phyloP scores from a whole-genome alignment of 176 grass and related monocot species.

The Aegilops umbellulata region DNA sequence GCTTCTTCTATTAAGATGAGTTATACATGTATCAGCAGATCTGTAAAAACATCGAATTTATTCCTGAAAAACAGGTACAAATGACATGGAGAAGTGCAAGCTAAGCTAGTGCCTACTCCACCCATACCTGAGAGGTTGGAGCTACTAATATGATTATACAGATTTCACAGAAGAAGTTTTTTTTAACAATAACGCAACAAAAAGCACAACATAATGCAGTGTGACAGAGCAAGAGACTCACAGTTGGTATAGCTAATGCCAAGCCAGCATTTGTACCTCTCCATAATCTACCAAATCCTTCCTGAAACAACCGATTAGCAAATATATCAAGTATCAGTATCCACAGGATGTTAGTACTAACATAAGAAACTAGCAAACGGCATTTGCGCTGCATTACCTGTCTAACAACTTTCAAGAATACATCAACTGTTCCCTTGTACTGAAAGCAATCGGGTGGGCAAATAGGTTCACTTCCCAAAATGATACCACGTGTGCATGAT shows the following conservation, averaged over 20 bases:
- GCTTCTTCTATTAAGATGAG: background rate
- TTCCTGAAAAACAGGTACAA: background rate
- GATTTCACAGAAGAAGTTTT: background rate
- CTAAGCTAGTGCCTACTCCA: background rate
- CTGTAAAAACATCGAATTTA: background rate
- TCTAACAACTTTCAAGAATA: slow-evolving; percentile 92
- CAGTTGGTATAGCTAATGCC: slow-evolving; percentile 90
- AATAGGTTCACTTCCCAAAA: slow-evolving; percentile 73
- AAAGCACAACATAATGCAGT: background rate
- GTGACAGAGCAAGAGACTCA: slow-evolving; percentile 33
- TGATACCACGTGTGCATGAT: slow-evolving; percentile 62
- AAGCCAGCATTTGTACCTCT: slow-evolving; percentile 95
- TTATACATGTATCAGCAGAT: background rate
- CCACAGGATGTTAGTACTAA: background rate
- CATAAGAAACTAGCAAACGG: background rate
- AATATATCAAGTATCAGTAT: background rate
- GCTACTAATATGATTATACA: background rate
- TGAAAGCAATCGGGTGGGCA: slow-evolving; percentile 88
- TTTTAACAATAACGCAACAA: background rate
- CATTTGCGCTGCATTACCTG: slow-evolving; percentile 41
- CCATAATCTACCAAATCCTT: slow-evolving; percentile 89
- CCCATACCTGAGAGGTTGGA: background rate
- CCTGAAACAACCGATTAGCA: slow-evolving; percentile 46
- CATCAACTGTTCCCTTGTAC: slow-evolving; percentile 91
- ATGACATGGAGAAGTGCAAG: background rate